Percentiles rank a stretch among this genome's conserved stretches.
Evolutionary conservation across 768 basidiomycete genomes (phyloP).

Genomic region (Lentinula raphanica): DNA sequence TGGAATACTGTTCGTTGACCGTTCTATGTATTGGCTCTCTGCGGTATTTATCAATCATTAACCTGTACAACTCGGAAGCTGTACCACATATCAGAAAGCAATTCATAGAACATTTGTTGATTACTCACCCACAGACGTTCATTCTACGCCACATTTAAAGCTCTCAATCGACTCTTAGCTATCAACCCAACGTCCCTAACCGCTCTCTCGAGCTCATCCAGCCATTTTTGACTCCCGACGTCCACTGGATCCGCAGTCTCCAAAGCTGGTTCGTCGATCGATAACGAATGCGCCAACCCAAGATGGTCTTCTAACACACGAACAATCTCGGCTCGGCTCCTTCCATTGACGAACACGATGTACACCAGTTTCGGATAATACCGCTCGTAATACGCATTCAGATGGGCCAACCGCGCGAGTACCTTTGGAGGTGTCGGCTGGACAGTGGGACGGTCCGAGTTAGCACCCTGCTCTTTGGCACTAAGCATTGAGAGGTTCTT

Average conservation of each 20-base stretch:
- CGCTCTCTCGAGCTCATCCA: slow-evolving; percentile 63
- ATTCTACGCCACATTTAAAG: slow-evolving; percentile 37
- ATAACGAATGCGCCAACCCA: slow-evolving; percentile 45
- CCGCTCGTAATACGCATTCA: slow-evolving; percentile 75
- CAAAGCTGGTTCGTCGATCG: slow-evolving; percentile 34
- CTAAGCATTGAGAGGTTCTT: slow-evolving; percentile 72
- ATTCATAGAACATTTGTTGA: background rate
- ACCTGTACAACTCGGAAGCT: slow-evolving; percentile 2
- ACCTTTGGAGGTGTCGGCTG: slow-evolving; percentile 68
- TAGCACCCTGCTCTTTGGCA: slow-evolving; percentile 70
- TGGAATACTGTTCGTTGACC: background rate
- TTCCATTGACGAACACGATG: slow-evolving; percentile 90
- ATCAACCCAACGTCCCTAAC: slow-evolving; percentile 70
- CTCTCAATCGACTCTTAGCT: slow-evolving; percentile 60
- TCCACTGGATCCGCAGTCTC: slow-evolving; percentile 33
- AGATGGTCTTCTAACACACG: slow-evolving; percentile 76
- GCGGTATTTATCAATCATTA: background rate
- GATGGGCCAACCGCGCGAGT: slow-evolving; percentile 61
- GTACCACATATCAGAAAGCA: background rate
- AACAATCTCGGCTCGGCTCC: slow-evolving; percentile 63
- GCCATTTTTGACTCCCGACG: slow-evolving; percentile 48
- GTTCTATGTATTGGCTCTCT: background rate
- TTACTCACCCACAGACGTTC: slow-evolving; percentile 19
- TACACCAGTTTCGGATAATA: slow-evolving; percentile 74
- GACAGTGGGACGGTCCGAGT: slow-evolving; percentile 21